Evolutionary conservation across 768 basidiomycete genomes (phyloP).

Genomic region (Tylopilus felleus): DNA sequence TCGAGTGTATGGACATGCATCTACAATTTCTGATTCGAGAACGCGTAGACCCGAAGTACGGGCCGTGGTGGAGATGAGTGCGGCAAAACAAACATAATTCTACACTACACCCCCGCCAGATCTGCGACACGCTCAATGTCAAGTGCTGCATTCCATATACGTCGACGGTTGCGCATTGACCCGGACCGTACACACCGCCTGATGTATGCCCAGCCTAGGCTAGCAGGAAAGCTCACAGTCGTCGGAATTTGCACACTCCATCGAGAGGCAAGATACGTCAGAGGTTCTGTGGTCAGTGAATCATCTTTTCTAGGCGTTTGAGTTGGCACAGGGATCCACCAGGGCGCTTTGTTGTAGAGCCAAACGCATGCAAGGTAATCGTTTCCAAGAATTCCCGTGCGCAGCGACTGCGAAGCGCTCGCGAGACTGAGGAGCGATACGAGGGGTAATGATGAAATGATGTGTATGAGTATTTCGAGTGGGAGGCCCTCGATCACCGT

Average conservation of each 20-base stretch:
- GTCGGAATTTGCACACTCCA: neutral
- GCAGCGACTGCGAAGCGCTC: neutral
- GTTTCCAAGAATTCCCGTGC: neutral
- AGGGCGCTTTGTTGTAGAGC: neutral
- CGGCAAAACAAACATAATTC: no score
- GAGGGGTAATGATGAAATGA: neutral
- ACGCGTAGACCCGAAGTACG: no score
- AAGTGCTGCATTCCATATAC: neutral
- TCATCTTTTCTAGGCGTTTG: neutral
- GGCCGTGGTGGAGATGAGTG: no score
- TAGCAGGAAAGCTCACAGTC: neutral
- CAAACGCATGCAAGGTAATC: neutral
- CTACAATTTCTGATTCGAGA: no score
- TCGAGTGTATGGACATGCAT: no score
- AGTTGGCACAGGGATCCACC: neutral
- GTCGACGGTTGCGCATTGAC: conserved; percentile 1
- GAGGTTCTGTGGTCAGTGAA: neutral
- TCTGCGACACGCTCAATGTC: neutral
- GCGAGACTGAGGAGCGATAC: neutral
- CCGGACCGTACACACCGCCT: neutral
- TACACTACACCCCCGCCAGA: neutral
- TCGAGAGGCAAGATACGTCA: neutral
- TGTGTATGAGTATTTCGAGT: neutral
- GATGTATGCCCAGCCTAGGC: neutral
- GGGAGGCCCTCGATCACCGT: neutral